Percentiles rank a stretch among this genome's conserved stretches.
Evolutionary conservation across 257 asterid species (phyloP).

Genomic region (Fraxinus anomala): DNA sequence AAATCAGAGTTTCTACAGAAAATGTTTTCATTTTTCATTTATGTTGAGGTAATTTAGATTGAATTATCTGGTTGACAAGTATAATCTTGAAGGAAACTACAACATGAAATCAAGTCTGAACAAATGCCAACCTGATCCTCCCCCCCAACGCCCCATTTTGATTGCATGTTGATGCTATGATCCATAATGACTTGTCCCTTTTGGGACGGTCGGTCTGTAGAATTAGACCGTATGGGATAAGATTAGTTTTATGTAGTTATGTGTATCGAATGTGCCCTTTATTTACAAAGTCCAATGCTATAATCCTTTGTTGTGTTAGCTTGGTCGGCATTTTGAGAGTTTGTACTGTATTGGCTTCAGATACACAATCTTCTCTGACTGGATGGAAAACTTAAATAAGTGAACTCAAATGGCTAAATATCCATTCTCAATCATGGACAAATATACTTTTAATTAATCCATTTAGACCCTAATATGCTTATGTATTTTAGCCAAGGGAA

Average conservation of each 20-base stretch:
- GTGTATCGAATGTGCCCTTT: too few species aligned
- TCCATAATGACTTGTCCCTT: too few species aligned
- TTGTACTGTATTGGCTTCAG: too few species aligned
- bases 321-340: too few species aligned
- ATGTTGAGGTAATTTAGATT: slow-evolving; percentile 26
- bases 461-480: too few species aligned
- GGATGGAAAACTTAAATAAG: not conserved
- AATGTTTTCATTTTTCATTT: slow-evolving; percentile 14
- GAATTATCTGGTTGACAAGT: not conserved
- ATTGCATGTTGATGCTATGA: slow-evolving; percentile 4
- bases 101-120: not conserved
- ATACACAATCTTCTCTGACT: too few species aligned
- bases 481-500: too few species aligned
- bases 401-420: not conserved
- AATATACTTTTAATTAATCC: not conserved
- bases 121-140: not conserved
- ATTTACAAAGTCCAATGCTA: too few species aligned
- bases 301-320: too few species aligned
- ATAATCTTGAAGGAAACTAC: slow-evolving; percentile 1
- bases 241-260: too few species aligned
- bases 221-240: too few species aligned
- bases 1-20: slow-evolving; percentile 23
- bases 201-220: too few species aligned
- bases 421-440: not conserved
- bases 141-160: not conserved